phyloP scores from a whole-genome alignment of 2,329 filamentous ascomycete genomes.

The Colletotrichum sp. region DNA sequence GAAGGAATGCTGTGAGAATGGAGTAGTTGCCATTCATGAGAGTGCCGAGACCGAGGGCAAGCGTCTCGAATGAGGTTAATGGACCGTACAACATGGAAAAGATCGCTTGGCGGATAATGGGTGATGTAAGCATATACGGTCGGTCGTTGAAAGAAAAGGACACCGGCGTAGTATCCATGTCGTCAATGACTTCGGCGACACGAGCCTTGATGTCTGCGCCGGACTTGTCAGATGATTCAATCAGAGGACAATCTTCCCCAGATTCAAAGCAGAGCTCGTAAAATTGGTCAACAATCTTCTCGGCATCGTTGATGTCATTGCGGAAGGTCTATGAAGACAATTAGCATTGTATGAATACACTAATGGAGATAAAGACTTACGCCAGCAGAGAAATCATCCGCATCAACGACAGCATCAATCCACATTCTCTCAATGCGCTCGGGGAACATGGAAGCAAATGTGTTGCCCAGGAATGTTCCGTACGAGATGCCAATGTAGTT shows the following conservation, averaged over 20 bases:
- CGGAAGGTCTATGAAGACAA: conserved; percentile 31
- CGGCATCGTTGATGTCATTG: conserved; percentile 38
- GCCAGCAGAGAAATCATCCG: conserved; percentile 26
- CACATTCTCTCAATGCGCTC: conserved; percentile 41
- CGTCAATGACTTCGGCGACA: conserved; percentile 32
- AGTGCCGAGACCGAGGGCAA: conserved; percentile 20
- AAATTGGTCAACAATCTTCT: conserved; percentile 36
- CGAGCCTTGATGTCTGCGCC: conserved; percentile 32
- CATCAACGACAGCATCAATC: conserved; percentile 32
- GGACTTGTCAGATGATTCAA: conserved; percentile 26
- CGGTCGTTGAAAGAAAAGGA: conserved; percentile 20
- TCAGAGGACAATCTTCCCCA: conserved; percentile 32
- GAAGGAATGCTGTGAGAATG: not conserved
- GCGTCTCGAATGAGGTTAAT: conserved; percentile 12
- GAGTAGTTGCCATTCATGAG: conserved; percentile 31
- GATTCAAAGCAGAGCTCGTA: conserved; percentile 38
- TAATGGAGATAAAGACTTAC: conserved; percentile 13
- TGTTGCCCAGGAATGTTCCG: conserved; percentile 35
- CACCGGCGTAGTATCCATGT: conserved; percentile 31
- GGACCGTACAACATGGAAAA: conserved; percentile 32
- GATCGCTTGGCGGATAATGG: conserved; percentile 31
- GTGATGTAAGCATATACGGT: conserved; percentile 30
- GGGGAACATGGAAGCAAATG: conserved; percentile 39
- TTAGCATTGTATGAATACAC: rapidly evolving
- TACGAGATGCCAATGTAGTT: conserved; percentile 51